Conservation (phyloP, 2,329 filamentous ascomycete genomes). For the Ophiocordyceps camponoti-rufipedis region DNA sequence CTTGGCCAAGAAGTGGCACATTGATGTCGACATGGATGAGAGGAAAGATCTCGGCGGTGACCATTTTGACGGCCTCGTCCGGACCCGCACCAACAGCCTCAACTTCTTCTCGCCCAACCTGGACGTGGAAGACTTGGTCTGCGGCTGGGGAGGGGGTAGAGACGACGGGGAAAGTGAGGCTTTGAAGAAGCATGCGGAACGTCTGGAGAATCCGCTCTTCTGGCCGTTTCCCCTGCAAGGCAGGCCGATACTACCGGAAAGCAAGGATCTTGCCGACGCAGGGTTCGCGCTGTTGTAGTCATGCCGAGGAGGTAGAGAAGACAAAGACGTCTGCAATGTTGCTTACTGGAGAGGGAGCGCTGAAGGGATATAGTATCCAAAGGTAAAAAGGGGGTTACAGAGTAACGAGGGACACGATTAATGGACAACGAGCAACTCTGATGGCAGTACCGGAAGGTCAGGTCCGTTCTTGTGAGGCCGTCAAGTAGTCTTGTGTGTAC, state of each 20-base stretch:
- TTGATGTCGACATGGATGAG: slow-evolving; percentile 26
- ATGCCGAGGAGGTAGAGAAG: too few species aligned
- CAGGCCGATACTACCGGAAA: slow-evolving; percentile 30
- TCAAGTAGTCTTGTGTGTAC: too few species aligned
- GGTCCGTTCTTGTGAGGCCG: too few species aligned
- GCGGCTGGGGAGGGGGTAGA: slow-evolving; percentile 19
- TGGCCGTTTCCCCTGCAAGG: slow-evolving; percentile 45
- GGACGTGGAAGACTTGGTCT: slow-evolving; percentile 26
- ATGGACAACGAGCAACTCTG: too few species aligned
- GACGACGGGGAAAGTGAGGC: slow-evolving; percentile 5
- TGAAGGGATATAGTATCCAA: too few species aligned
- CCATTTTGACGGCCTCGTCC: slow-evolving; percentile 23
- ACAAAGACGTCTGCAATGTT: background rate
- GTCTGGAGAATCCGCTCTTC: slow-evolving; percentile 34
- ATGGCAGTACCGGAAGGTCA: too few species aligned
- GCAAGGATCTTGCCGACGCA: slow-evolving; percentile 27
- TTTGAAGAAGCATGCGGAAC: slow-evolving; percentile 11
- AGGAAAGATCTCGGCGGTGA: slow-evolving; percentile 9
- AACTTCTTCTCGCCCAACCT: slow-evolving; percentile 39
- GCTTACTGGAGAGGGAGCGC: background rate
- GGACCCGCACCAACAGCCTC: slow-evolving; percentile 30
- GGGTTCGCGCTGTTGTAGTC: slow-evolving; percentile 27
- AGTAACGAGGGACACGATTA: too few species aligned
- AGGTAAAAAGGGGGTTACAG: too few species aligned
- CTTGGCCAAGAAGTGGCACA: slow-evolving; percentile 39